Evolutionary conservation across 75 land plant genomes (phyloP).

Genomic region (Sequoiadendron giganteum): DNA sequence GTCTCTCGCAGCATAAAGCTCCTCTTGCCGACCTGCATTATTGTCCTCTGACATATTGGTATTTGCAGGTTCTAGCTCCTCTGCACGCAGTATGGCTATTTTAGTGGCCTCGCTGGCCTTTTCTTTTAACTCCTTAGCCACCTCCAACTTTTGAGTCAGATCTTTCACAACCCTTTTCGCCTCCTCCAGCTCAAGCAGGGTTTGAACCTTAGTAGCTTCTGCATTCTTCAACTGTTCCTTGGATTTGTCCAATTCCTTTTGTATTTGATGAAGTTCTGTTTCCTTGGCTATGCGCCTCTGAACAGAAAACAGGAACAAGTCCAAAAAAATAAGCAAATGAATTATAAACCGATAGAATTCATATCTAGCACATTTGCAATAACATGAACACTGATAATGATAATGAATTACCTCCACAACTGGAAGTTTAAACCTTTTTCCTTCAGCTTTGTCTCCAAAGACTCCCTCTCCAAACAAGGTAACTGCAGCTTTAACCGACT

Average conservation of each 20-base stretch:
- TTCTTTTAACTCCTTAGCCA: constrained; percentile 39
- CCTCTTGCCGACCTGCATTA: constrained; percentile 26
- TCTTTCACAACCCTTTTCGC: constrained; percentile 51
- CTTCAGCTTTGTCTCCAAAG: constrained; percentile 33
- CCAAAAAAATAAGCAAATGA: background rate
- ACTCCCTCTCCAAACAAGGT: constrained; percentile 72
- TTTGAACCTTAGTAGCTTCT: constrained; percentile 54
- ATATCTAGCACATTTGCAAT: background rate
- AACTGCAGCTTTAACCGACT: constrained; percentile 88
- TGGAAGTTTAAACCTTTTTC: constrained; percentile 38
- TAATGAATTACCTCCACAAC: constrained; percentile 31
- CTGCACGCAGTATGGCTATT: constrained; percentile 35
- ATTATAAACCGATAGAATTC: background rate
- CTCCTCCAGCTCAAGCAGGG: constrained; percentile 62
- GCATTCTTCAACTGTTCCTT: constrained; percentile 61
- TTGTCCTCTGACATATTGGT: constrained; percentile 7
- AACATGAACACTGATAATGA: background rate
- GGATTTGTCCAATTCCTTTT: constrained; percentile 61
- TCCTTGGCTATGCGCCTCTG: constrained; percentile 61
- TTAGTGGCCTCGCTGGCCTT: constrained; percentile 35
- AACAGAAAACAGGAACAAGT: constrained; percentile 7
- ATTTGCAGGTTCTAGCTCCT: constrained; percentile 39
- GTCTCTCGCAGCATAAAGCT: constrained; percentile 38
- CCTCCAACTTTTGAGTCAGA: constrained; percentile 37
- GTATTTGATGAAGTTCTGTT: constrained; percentile 57